Base-by-base conservation (phyloP, 305 asterid species). In the Striga hermonthica region DNA sequence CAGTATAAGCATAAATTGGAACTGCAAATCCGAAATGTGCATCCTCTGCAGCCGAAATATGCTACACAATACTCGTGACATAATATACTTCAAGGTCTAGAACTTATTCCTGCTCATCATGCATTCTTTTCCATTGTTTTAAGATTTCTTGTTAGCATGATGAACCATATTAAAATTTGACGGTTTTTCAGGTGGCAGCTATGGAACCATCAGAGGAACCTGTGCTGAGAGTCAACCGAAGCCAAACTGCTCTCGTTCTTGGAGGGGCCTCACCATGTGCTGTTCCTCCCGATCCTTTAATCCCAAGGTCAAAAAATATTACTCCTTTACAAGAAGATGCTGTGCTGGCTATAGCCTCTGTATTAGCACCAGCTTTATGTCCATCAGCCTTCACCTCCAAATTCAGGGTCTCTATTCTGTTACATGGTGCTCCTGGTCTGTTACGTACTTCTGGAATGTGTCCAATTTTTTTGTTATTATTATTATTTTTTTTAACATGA, bases 211-310 rank as follows among this genome's bases (percentile, higher is more conserved):
- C 81, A 40, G 95, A 84, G 72, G 91, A 84, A 69, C 83, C 68
- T 74, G 76, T 87, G 72, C 79, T 92, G 60, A 83, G 88, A 79
- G 90, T 86, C 65, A 87, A 84, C 72, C 86, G 87, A 22, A 74
- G 76, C 71, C 87, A 84, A 75, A 87, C 97, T 39, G 95, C 98
- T 75, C 95, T 92, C 70, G 94, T 92, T 68, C 95, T 91, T 58
- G 95, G 95, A 70, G 95, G 98, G 70, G 80, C 77, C 74, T 86
- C 79, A 73, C 80, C 95, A 28, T 85, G 95, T 76, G 84, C 87
- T 68, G 63, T 91, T 70, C 98, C 92, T 38, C 93, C 97, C 40
- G 79, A 84, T 74, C 76, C 84, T 53, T 74, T 92, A 69, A 47
- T 86, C 74, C 81, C 85, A 56, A 79, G 65, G 57, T 68, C 78